phyloP scores from a whole-genome alignment of 306 rosid species.

The Rubus idaeus region DNA sequence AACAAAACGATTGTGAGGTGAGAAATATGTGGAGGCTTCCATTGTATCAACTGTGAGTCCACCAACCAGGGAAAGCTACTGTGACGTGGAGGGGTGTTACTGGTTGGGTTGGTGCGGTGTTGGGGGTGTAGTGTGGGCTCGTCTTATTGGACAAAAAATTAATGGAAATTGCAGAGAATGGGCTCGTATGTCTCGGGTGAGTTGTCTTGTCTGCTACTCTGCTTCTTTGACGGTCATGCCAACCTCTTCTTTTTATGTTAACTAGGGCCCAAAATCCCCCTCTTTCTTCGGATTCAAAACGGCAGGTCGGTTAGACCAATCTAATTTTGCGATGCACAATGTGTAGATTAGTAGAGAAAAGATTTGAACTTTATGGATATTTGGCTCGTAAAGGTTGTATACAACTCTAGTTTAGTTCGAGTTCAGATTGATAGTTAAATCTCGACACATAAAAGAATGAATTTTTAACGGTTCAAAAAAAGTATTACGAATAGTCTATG shows the following conservation, averaged over 20 bases:
- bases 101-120: background rate
- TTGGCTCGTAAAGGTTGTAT: no score
- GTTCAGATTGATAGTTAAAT: no score
- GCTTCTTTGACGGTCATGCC: conserved; percentile 3
- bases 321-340: no score
- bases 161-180: background rate
- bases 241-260: background rate
- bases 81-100: conserved; percentile 24
- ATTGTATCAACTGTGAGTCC: background rate
- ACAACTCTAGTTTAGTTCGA: no score
- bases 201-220: conserved; percentile 22
- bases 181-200: conserved; percentile 33
- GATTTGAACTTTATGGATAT: no score
- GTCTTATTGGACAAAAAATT: background rate
- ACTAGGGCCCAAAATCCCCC: no score
- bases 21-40: background rate
- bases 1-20: background rate
- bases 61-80: conserved; percentile 23
- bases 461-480: no score
- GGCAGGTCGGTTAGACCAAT: no score
- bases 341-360: no score
- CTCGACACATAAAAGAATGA: no score
- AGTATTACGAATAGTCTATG: no score
- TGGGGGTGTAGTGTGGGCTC: background rate
- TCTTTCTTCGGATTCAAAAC: no score